Conservation (phyloP, 164 flowering plant genomes). For the Liquidambar formosana region DNA sequence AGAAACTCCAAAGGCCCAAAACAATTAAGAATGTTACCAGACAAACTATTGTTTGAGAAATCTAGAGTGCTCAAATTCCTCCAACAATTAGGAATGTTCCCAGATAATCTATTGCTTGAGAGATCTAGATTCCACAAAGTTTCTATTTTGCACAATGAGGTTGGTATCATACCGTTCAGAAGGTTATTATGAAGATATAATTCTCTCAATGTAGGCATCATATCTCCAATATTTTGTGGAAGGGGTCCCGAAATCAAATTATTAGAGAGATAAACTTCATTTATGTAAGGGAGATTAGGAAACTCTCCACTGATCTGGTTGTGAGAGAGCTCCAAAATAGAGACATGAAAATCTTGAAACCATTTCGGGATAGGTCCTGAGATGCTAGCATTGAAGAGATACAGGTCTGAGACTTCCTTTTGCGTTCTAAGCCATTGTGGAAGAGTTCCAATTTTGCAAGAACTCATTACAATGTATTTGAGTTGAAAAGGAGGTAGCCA, state of each 20-base stretch:
- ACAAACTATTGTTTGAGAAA: too few relatives aligned
- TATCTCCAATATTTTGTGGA: slow-evolving; percentile 5
- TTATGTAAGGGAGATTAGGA: too few relatives aligned
- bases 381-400: not conserved
- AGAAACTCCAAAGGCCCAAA: too few relatives aligned
- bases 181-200: slow-evolving; percentile 8
- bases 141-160: slow-evolving; percentile 11
- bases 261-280: too few relatives aligned
- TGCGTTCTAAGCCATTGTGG: not conserved
- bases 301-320: slow-evolving; percentile 11
- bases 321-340: slow-evolving; percentile 12
- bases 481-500: slow-evolving; percentile 13
- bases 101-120: not conserved
- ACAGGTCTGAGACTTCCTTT: not conserved
- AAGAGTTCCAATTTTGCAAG: not conserved
- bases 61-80: too few relatives aligned
- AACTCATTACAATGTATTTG: not conserved
- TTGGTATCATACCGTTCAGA: slow-evolving; percentile 11
- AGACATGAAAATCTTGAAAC: not conserved
- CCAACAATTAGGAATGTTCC: too few relatives aligned
- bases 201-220: not conserved
- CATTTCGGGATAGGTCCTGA: not conserved
- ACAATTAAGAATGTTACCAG: too few relatives aligned
- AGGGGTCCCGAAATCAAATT: too few relatives aligned
- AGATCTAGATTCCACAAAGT: not conserved